These are phyloP conservation scores for Pelagomonas calceolata DNA, from an alignment of 108 stramenopile species.

Conservation along the genomic window DNA sequence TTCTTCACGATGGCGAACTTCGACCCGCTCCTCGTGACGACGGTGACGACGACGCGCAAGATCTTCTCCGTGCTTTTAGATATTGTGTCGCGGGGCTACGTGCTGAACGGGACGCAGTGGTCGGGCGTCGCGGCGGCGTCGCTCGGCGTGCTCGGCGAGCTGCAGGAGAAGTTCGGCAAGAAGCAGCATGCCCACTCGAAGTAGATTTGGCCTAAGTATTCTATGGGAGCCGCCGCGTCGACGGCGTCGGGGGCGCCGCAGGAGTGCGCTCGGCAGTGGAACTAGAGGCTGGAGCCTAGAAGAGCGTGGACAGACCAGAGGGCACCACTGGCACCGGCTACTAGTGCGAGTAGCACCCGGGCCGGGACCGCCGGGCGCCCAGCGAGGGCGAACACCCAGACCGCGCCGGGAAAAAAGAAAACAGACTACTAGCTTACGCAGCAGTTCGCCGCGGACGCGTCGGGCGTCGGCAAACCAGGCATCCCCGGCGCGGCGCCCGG, in stretches of 20 bases:
- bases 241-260: too few species aligned
- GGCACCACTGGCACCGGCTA: too few species aligned
- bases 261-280: too few species aligned
- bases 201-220: too few species aligned
- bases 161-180: conserved; percentile 52
- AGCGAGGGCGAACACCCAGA: too few species aligned
- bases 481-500: conserved; percentile 6
- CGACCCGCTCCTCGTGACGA: conserved; percentile 84
- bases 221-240: too few species aligned
- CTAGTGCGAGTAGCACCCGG: too few species aligned
- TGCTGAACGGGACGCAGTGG: conserved; percentile 71
- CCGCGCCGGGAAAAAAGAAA: too few species aligned
- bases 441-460: neutral
- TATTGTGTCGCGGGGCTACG: conserved; percentile 78
- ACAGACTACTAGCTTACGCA: neutral
- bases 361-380: too few species aligned
- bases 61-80: conserved; percentile 88
- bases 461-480: conserved; percentile 2
- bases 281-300: too few species aligned
- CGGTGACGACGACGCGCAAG: conserved; percentile 96
- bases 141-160: conserved; percentile 69
- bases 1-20: conserved; percentile 96
- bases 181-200: conserved; percentile 12
- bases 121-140: conserved; percentile 70
- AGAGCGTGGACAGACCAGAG: too few species aligned